Evolutionary conservation across 768 basidiomycete genomes (phyloP).

Genomic region (Amyloporia xantha): DNA sequence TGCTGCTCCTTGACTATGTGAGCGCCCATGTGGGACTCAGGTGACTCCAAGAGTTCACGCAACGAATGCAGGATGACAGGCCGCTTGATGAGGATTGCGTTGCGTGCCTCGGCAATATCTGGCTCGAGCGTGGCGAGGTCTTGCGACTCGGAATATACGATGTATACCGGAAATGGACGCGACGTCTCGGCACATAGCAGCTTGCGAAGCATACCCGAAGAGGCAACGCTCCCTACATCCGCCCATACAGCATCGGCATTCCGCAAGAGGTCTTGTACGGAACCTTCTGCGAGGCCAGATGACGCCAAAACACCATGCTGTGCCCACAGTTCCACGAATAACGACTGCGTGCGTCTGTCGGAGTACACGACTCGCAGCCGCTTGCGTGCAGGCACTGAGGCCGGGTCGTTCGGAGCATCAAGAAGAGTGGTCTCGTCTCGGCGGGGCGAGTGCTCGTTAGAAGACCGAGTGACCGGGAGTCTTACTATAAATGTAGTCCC

Average conservation of each 20-base stretch:
- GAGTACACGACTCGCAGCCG: conserved; percentile 19
- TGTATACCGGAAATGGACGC: conserved; percentile 10
- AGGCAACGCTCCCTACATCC: conserved; percentile 16
- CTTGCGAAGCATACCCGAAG: conserved; percentile 10
- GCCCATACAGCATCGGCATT: conserved; percentile 21
- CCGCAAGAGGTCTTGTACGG: conserved; percentile 10
- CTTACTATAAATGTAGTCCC: conserved; percentile 22
- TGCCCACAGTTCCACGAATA: conserved; percentile 16
- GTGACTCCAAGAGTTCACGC: conserved; percentile 15
- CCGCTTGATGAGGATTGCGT: conserved; percentile 23
- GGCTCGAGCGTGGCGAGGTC: conserved; percentile 19
- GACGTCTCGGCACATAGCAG: conserved; percentile 7
- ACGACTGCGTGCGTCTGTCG: conserved; percentile 16
- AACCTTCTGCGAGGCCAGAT: not conserved
- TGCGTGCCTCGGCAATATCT: conserved; percentile 11
- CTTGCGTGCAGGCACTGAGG: conserved; percentile 8
- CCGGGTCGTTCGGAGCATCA: not conserved
- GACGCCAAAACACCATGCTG: conserved; percentile 12
- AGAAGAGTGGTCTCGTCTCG: not conserved
- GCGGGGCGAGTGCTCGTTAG: conserved; percentile 1
- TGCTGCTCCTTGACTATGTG: conserved; percentile 9
- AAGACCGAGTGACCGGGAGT: conserved; percentile 16
- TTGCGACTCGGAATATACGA: conserved; percentile 16
- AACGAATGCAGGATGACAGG: conserved; percentile 21
- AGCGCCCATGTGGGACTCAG: conserved; percentile 14